A percentile compares a stretch with the other conserved stretches of the same genome.
phyloP scores from a whole-genome alignment of 1,284 basidiomycete species.

The Fomitiporia mediterranea region DNA sequence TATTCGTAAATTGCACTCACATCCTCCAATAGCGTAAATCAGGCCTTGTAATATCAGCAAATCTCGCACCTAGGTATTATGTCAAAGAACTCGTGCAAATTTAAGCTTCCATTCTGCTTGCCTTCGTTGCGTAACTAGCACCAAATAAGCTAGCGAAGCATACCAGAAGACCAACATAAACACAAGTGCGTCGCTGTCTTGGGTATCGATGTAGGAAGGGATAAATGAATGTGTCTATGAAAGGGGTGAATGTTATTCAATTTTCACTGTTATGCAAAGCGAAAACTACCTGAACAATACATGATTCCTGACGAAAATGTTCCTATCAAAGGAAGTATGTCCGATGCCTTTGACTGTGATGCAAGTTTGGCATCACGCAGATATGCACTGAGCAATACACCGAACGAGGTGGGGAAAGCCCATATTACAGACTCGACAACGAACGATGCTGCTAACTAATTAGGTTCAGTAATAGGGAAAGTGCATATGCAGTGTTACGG shows the following conservation, averaged over 20 bases:
- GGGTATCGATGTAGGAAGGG: constrained; percentile 31
- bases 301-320: constrained; percentile 32
- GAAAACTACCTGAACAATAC: constrained; percentile 34
- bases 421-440: constrained; percentile 37
- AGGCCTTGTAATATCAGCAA: constrained; percentile 37
- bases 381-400: constrained; percentile 34
- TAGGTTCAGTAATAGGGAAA: constrained; percentile 1
- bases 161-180: constrained; percentile 31
- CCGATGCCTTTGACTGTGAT: constrained; percentile 26
- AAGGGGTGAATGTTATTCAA: no score
- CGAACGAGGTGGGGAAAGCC: constrained; percentile 35
- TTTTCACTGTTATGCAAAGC: no score
- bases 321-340: constrained; percentile 34
- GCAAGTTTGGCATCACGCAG: constrained; percentile 28
- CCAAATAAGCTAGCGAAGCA: constrained; percentile 31
- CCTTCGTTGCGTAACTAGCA: constrained; percentile 33
- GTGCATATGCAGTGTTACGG: no score
- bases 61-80: constrained; percentile 28
- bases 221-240: constrained; percentile 22
- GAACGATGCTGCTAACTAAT: constrained; percentile 33
- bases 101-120: constrained; percentile 12
- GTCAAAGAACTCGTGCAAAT: not conserved
- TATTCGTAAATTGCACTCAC: constrained; percentile 24
- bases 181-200: constrained; percentile 26
- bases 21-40: constrained; percentile 35